Evolutionary conservation across 208 protist genomes (phyloP).

Genomic region (Trypanosoma avium): DNA sequence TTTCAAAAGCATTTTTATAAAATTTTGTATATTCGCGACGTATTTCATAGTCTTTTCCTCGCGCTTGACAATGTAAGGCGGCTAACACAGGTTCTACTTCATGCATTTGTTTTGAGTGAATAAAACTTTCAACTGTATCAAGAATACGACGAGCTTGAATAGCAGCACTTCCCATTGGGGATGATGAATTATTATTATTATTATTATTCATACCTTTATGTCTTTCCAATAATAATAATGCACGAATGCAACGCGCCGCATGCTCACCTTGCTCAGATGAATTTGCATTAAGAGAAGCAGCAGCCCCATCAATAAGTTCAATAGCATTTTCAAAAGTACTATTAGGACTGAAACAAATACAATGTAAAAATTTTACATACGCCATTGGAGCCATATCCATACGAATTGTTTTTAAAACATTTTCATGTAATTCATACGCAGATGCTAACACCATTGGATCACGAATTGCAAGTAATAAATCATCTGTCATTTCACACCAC

Average conservation of each 20-base stretch:
- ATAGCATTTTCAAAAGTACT: conserved; percentile 65
- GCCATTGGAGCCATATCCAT: conserved; percentile 83
- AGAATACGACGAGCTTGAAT: conserved; percentile 75
- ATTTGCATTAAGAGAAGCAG: conserved; percentile 43
- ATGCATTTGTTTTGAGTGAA: conserved; percentile 75
- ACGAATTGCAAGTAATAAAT: conserved; percentile 59
- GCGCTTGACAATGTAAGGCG: conserved; percentile 64
- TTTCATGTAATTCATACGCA: conserved; percentile 76
- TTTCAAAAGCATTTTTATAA: conserved; percentile 86
- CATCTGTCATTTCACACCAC: conserved; percentile 79
- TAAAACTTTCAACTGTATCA: conserved; percentile 65
- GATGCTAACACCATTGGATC: conserved; percentile 58
- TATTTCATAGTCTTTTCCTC: conserved; percentile 87
- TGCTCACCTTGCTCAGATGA: conserved; percentile 51
- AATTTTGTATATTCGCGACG: conserved; percentile 74
- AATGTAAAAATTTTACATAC: conserved; percentile 84
- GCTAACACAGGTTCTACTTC: conserved; percentile 85
- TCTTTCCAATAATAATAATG: conserved; percentile 71
- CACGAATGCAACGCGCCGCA: conserved; percentile 79
- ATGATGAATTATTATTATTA: too few species aligned
- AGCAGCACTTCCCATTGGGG: conserved; percentile 41
- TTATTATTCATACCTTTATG: conserved; percentile 21
- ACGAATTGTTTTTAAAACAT: conserved; percentile 59
- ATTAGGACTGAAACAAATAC: conserved; percentile 67
- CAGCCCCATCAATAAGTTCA: conserved; percentile 64